Evolutionary conservation across 1,284 basidiomycete species (phyloP).

Genomic region (Leccinum huronense): DNA sequence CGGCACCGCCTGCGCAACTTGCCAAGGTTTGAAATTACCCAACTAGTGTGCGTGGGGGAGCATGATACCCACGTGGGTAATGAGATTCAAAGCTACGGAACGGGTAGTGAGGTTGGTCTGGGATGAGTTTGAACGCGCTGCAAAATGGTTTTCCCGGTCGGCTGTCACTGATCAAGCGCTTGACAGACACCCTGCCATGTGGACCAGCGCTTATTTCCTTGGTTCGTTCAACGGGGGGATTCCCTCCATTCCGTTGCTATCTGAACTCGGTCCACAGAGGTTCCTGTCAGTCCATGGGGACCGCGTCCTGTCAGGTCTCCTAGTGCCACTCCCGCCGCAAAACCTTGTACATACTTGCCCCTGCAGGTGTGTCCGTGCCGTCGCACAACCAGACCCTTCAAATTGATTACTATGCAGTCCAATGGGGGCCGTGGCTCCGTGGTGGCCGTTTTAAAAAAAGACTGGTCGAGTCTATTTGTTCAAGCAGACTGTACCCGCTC

Average conservation of each 20-base stretch:
- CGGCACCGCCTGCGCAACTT: slow-evolving; percentile 11
- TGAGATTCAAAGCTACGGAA: background rate
- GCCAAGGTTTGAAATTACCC: slow-evolving; percentile 6
- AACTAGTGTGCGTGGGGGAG: slow-evolving; percentile 2
- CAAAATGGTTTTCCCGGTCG: slow-evolving; percentile 13
- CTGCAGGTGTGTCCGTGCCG: slow-evolving; percentile 7
- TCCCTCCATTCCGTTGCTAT: slow-evolving; percentile 8
- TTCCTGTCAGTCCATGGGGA: slow-evolving; percentile 18
- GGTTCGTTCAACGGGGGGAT: background rate
- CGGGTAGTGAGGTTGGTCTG: background rate
- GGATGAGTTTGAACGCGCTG: background rate
- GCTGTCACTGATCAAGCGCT: background rate
- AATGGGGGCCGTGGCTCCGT: slow-evolving; percentile 21
- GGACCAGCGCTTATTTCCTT: slow-evolving; percentile 7
- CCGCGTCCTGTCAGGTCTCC: slow-evolving; percentile 13
- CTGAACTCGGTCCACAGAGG: slow-evolving; percentile 5
- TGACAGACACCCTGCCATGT: slow-evolving; percentile 6
- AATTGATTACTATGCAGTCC: slow-evolving; percentile 28
- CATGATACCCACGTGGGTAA: slow-evolving; percentile 5
- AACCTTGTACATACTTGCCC: slow-evolving; percentile 4
- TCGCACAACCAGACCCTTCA: slow-evolving; percentile 21
- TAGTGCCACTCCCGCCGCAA: slow-evolving; percentile 5
- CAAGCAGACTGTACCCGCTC: background rate
- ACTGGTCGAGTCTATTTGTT: slow-evolving; percentile 15
- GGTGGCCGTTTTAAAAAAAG: slow-evolving; percentile 4